A percentile compares a stretch with the other conserved stretches of the same genome.
These are phyloP conservation scores for Lasiodiplodia hormozganensis DNA, from an alignment of 2,329 filamentous ascomycete species.

Conservation along the genomic window DNA sequence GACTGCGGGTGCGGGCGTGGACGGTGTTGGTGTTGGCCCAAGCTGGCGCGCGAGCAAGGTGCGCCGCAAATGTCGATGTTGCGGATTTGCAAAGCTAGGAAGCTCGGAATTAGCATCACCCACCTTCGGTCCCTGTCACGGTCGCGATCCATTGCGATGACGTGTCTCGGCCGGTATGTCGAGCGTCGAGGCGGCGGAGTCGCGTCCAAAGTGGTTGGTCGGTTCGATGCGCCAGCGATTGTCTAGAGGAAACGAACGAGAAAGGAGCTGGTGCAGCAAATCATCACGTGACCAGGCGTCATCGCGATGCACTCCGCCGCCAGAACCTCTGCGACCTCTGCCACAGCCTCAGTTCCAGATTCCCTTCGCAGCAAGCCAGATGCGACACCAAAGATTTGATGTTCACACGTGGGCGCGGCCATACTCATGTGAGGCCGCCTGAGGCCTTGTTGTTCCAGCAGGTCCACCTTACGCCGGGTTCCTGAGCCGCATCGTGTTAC, in stretches of 20 bases:
- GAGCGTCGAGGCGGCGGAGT: constrained; percentile 16
- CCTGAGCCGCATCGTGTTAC: constrained; percentile 20
- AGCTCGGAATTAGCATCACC: constrained; percentile 37
- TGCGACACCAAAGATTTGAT: neutral
- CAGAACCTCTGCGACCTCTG: neutral
- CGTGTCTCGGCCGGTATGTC: constrained; percentile 13
- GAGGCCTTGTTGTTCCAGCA: constrained; percentile 16
- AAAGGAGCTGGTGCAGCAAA: constrained; percentile 26
- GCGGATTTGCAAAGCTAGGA: constrained; percentile 19
- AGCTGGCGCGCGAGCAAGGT: constrained; percentile 26
- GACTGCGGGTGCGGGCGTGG: constrained; percentile 7
- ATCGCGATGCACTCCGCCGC: constrained; percentile 16
- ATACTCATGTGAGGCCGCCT: constrained; percentile 13
- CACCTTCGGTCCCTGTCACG: constrained; percentile 53
- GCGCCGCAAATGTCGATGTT: constrained; percentile 24
- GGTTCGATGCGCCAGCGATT: constrained; percentile 8
- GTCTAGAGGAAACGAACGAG: constrained; percentile 27
- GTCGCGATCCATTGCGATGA: constrained; percentile 35
- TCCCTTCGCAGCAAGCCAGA: neutral
- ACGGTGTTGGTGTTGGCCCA: constrained; percentile 27
- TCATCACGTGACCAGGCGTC: constrained; percentile 29
- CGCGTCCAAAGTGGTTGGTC: constrained; percentile 25
- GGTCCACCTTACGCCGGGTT: neutral
- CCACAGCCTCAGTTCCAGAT: neutral
- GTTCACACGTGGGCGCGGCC: neutral